Conservation (phyloP, 2,329 filamentous ascomycete genomes). For the Phyllosticta citribraziliensis region DNA sequence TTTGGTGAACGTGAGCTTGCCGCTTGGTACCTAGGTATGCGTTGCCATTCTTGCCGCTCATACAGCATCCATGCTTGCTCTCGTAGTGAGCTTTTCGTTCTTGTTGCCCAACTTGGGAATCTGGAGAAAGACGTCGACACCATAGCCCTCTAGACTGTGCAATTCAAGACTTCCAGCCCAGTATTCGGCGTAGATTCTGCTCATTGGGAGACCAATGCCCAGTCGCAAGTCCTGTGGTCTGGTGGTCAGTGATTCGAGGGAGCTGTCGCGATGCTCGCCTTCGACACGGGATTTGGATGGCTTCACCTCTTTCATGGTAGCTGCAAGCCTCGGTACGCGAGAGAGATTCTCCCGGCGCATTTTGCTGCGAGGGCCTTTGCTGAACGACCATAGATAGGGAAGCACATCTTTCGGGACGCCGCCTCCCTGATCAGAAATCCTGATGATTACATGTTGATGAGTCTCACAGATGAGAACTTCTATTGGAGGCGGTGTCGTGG, state of each 20-base stretch:
- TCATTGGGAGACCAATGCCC: conserved; percentile 89
- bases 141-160: conserved; percentile 90
- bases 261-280: conserved; percentile 39
- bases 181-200: conserved; percentile 91
- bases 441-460: conserved; percentile 87
- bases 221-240: conserved; percentile 78
- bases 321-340: conserved; percentile 82
- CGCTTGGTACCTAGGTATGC: not conserved
- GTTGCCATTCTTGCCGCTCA: conserved; percentile 16
- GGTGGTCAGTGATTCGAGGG: conserved; percentile 68
- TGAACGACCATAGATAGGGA: conserved; percentile 93
- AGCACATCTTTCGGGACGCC: conserved; percentile 78
- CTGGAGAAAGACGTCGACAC: conserved; percentile 89
- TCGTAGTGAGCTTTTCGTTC: conserved; percentile 76
- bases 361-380: conserved; percentile 74
- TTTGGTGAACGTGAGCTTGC: too few relatives aligned
- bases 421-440: conserved; percentile 90
- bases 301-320: conserved; percentile 80
- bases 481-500: conserved; percentile 62
- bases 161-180: conserved; percentile 90
- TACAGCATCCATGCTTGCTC: conserved; percentile 43
- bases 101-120: conserved; percentile 96
- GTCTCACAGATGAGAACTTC: conserved; percentile 93
- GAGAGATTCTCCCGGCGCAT: conserved; percentile 74
- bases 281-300: conserved; percentile 21